Evolutionary conservation across 2,329 filamentous ascomycete genomes (phyloP).

Genomic region (Cadophora malorum): DNA sequence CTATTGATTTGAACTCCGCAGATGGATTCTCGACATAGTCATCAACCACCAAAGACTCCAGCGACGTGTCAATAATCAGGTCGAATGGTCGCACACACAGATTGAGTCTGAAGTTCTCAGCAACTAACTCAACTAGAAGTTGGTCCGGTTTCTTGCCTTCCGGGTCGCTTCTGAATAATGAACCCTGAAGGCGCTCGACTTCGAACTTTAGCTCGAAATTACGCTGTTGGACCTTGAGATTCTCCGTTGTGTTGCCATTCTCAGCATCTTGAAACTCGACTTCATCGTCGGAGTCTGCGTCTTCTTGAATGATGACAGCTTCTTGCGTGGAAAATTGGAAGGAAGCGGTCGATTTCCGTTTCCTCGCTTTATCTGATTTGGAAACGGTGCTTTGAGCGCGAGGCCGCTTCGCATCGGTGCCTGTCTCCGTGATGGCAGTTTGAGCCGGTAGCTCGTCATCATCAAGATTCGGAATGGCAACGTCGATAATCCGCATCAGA

Average conservation of each 20-base stretch:
- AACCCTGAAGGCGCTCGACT: slow-evolving; percentile 92
- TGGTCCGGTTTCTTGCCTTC: slow-evolving; percentile 78
- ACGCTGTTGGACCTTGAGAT: slow-evolving; percentile 80
- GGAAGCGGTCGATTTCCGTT: slow-evolving; percentile 69
- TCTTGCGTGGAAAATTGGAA: slow-evolving; percentile 77
- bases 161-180: slow-evolving; percentile 85
- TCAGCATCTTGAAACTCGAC: slow-evolving; percentile 71
- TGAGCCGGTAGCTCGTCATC: slow-evolving; percentile 49
- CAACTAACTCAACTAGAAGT: slow-evolving; percentile 87
- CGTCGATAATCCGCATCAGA: slow-evolving; percentile 94
- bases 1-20: slow-evolving; percentile 92
- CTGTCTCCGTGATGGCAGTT: slow-evolving; percentile 18
- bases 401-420: slow-evolving; percentile 26
- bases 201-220: slow-evolving; percentile 98
- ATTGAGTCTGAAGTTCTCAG: slow-evolving; percentile 84
- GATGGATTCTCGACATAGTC: slow-evolving; percentile 92
- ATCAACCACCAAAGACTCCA: slow-evolving; percentile 87
- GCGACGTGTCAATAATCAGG: slow-evolving; percentile 88
- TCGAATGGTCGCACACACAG: slow-evolving; percentile 90
- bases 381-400: slow-evolving; percentile 40
- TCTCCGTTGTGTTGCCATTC: slow-evolving; percentile 60
- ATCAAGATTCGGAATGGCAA: slow-evolving; percentile 86
- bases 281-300: slow-evolving; percentile 61
- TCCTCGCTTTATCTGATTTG: slow-evolving; percentile 54
- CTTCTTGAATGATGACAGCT: slow-evolving; percentile 75